Conservation (phyloP, 202 grass and related monocot genomes). For the Schoenoplectus tabernaemontani region DNA sequence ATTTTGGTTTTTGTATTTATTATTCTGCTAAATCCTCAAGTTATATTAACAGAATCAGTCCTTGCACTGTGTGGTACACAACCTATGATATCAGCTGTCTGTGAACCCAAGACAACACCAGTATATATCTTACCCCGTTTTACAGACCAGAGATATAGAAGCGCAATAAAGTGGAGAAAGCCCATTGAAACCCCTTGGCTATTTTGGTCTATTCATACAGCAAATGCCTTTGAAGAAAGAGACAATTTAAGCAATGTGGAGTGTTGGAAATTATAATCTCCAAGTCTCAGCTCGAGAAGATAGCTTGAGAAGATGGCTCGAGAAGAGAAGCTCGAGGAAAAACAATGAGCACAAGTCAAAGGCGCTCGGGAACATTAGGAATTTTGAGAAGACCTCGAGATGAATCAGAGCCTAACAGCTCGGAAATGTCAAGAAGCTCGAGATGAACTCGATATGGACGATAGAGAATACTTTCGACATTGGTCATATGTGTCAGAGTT, state of each 20-base stretch:
- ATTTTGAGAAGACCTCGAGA: no score
- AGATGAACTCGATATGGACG: no score
- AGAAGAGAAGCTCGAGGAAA: no score
- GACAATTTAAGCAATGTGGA: conserved; percentile 32
- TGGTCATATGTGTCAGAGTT: no score
- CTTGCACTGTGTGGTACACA: conserved; percentile 62
- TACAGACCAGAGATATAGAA: conserved; percentile 18
- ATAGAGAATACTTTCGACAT: no score
- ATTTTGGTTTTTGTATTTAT: not conserved
- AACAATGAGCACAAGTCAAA: no score
- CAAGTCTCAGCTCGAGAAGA: no score
- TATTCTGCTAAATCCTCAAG: not conserved
- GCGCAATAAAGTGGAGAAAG: conserved; percentile 45
- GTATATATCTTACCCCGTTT: conserved; percentile 75
- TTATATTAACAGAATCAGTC: conserved; percentile 43
- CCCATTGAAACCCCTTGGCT: conserved; percentile 62
- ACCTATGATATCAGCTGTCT: conserved; percentile 78
- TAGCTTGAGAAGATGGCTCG: no score
- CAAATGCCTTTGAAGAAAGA: conserved; percentile 81
- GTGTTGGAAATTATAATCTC: no score
- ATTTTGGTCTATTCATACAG: conserved; percentile 64
- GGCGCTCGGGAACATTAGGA: no score
- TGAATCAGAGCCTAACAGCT: no score
- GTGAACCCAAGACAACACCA: conserved; percentile 67
- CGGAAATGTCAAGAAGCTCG: no score